Percentiles rank a stretch among this genome's conserved stretches.
phyloP scores from a whole-genome alignment of 1,284 basidiomycete genomes.

The Puccinia brachypodii region DNA sequence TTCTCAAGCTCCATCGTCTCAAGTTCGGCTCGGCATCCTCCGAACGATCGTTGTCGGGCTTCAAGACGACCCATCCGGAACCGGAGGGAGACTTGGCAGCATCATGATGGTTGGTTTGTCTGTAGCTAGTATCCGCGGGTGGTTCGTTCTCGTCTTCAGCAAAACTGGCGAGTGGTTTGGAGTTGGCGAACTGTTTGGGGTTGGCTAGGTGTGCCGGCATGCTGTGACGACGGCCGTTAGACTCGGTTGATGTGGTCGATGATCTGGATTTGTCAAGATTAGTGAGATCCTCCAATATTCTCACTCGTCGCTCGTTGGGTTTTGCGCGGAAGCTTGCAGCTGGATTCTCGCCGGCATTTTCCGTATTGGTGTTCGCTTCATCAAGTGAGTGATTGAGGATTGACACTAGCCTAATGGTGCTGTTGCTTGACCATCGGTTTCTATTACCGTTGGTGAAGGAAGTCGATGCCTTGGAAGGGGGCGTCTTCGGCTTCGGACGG shows the following conservation, averaged over 20 bases:
- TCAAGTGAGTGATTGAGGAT: conserved; percentile 12
- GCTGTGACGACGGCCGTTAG: conserved; percentile 1
- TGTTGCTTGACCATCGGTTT: conserved; percentile 8
- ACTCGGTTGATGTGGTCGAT: background rate
- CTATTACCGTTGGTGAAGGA: background rate
- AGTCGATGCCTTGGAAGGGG: background rate
- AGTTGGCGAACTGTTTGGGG: background rate
- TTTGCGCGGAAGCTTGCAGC: background rate
- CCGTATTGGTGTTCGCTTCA: background rate
- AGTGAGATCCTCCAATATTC: conserved; percentile 6
- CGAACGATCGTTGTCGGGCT: conserved; percentile 12
- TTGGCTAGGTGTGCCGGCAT: conserved; percentile 6
- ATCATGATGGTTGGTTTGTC: background rate
- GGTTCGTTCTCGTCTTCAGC: conserved; percentile 5
- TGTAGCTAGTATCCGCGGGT: background rate
- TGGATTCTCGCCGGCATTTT: background rate
- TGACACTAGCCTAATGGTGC: conserved; percentile 24
- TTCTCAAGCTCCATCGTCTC: conserved; percentile 45
- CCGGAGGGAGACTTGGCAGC: background rate
- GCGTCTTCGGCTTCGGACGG: conserved; percentile 13
- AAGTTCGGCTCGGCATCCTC: conserved; percentile 24
- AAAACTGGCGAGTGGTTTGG: background rate
- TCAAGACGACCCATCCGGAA: conserved; percentile 29
- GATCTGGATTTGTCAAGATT: background rate
- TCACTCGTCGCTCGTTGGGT: background rate